These are phyloP conservation scores for Glycyrrhiza uralensis DNA, from an alignment of 306 rosid species.

Conservation along the genomic window DNA sequence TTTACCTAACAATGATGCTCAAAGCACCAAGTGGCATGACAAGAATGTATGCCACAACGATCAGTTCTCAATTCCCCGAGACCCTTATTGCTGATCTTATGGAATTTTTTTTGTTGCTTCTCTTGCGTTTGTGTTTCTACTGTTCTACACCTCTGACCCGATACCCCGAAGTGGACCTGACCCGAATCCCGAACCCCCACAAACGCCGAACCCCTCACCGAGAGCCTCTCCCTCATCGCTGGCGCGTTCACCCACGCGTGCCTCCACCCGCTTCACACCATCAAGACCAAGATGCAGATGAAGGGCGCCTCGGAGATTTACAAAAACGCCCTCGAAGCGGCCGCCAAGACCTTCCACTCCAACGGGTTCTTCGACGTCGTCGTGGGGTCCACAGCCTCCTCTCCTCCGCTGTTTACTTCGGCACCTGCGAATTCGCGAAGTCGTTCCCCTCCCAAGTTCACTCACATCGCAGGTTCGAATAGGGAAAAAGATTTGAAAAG, in stretches of 20 bases:
- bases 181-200: constrained; percentile 17
- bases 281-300: constrained; percentile 85
- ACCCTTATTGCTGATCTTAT: no score
- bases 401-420: constrained; percentile 85
- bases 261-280: constrained; percentile 80
- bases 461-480: no score
- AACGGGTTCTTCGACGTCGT: constrained; percentile 79
- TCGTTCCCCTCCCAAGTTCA: constrained; percentile 62
- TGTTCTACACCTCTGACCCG: no score
- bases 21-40: no score
- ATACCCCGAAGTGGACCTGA: no score
- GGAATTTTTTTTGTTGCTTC: no score
- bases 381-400: constrained; percentile 81
- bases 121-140: no score
- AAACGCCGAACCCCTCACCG: constrained; percentile 39
- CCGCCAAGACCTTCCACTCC: constrained; percentile 57
- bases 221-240: constrained; percentile 65
- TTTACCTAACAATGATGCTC: no score
- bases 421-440: constrained; percentile 86
- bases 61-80: no score
- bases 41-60: no score
- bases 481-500: no score
- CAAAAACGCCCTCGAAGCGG: constrained; percentile 64
- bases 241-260: constrained; percentile 97
- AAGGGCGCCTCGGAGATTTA: constrained; percentile 77